A percentile compares a stretch with the other conserved stretches of the same genome.
phyloP scores from a whole-genome alignment of 139 green algal species.

The Gonium pectorale region DNA sequence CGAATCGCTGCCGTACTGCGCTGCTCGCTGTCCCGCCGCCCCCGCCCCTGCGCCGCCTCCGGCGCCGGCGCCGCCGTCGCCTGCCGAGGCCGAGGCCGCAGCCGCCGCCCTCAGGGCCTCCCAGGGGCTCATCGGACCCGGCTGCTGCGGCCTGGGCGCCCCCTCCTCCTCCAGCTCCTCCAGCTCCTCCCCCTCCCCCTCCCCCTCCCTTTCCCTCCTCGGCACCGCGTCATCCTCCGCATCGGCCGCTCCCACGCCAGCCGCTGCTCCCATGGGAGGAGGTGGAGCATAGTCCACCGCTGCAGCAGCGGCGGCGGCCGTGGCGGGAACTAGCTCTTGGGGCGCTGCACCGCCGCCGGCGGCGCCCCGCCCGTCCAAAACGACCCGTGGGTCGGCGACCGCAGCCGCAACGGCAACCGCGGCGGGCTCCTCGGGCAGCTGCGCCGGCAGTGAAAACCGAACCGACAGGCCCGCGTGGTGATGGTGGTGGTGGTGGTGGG shows the following conservation, averaged over 20 bases:
- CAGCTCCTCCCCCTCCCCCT: neutral
- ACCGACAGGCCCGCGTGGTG: neutral
- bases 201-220: neutral
- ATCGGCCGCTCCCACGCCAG: neutral
- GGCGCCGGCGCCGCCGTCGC: neutral
- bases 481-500: too few species aligned
- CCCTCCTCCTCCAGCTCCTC: neutral
- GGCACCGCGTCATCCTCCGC: neutral
- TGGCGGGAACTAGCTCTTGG: neutral
- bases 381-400: neutral
- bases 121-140: neutral
- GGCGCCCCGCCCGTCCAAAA: neutral
- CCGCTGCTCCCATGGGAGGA: neutral
- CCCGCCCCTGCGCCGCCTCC: neutral
- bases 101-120: neutral
- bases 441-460: neutral
- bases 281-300: neutral
- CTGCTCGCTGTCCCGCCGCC: neutral
- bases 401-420: neutral
- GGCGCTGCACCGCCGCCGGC: too few species aligned
- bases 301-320: neutral
- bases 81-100: neutral
- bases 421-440: too few species aligned
- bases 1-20: neutral
- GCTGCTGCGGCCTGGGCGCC: neutral